Conservation (phyloP, 2,329 filamentous ascomycete species). For the Colletotrichum musae region DNA sequence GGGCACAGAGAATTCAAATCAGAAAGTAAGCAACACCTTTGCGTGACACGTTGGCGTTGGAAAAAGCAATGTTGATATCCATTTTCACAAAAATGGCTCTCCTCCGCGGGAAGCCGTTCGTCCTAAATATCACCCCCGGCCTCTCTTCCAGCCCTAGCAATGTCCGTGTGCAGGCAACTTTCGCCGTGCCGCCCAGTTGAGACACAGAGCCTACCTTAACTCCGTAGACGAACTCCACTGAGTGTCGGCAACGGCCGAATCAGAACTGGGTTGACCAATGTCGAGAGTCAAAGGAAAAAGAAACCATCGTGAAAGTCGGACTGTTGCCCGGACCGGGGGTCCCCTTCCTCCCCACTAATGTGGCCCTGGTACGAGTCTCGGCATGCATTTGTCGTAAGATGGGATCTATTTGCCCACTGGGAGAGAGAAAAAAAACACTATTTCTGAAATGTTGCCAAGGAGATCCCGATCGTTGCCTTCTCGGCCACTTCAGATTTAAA, state of each 20-base stretch:
- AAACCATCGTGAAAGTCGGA: slow-evolving; percentile 13
- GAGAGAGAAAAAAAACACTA: neutral
- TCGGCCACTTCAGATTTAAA: neutral
- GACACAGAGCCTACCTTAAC: neutral
- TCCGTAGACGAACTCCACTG: neutral
- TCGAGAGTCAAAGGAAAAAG: slow-evolving; percentile 11
- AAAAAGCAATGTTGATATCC: slow-evolving; percentile 4
- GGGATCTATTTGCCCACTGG: neutral
- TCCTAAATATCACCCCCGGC: neutral
- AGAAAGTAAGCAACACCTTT: slow-evolving; percentile 3
- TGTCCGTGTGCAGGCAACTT: neutral
- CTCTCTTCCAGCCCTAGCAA: slow-evolving; percentile 8
- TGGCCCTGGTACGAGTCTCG: slow-evolving; percentile 2
- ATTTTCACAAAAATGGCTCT: neutral
- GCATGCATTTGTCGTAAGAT: neutral
- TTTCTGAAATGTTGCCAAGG: neutral
- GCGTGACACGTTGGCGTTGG: neutral
- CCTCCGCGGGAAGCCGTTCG: neutral
- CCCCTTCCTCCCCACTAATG: neutral
- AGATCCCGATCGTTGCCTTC: neutral
- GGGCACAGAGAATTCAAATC: neutral
- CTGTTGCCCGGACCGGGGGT: neutral
- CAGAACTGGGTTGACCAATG: neutral
- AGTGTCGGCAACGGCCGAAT: slow-evolving; percentile 1
- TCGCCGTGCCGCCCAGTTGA: neutral